Percentiles rank a stretch among this genome's conserved stretches.
Conservation (phyloP, 192 early-diverging fungal species). For the Geosiphon pyriformis region DNA sequence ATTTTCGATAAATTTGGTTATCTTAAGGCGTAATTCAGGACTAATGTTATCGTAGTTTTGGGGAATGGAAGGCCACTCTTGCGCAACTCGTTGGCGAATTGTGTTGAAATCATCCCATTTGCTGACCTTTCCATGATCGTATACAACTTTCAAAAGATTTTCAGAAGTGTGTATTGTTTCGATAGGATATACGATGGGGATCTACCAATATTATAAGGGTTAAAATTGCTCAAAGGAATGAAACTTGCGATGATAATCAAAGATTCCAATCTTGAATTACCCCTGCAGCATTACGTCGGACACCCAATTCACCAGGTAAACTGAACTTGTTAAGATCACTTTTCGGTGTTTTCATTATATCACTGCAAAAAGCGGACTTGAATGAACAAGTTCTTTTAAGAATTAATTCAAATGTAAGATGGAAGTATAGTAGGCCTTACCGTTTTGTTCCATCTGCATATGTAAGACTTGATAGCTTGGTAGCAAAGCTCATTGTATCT, state of each 20-base stretch:
- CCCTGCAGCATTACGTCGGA: conserved; percentile 35
- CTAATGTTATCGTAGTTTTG: conserved; percentile 34
- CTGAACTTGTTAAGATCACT: conserved; percentile 64
- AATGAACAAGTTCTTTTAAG: background rate
- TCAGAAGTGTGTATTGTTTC: conserved; percentile 27
- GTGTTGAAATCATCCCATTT: conserved; percentile 60
- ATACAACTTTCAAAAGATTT: conserved; percentile 55
- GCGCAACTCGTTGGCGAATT: conserved; percentile 47
- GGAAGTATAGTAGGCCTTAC: conserved; percentile 9
- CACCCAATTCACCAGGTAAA: conserved; percentile 65
- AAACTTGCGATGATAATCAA: too few relatives aligned
- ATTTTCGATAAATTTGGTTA: conserved; percentile 20
- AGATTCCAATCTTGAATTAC: too few relatives aligned
- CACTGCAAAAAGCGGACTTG: conserved; percentile 40
- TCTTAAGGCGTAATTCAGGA: conserved; percentile 28
- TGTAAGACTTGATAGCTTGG: conserved; percentile 69
- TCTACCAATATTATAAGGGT: background rate
- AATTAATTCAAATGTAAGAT: background rate
- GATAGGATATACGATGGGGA: conserved; percentile 42
- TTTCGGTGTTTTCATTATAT: conserved; percentile 87
- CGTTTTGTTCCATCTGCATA: conserved; percentile 59
- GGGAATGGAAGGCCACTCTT: conserved; percentile 56
- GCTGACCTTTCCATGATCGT: conserved; percentile 53
- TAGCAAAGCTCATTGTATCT: conserved; percentile 80
- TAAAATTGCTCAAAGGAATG: conserved; percentile 7